Evolutionary conservation across 306 rosid genomes (phyloP), one percentile per base, ranked within the genome.

Genomic region (Rosa lucieae): DNA sequence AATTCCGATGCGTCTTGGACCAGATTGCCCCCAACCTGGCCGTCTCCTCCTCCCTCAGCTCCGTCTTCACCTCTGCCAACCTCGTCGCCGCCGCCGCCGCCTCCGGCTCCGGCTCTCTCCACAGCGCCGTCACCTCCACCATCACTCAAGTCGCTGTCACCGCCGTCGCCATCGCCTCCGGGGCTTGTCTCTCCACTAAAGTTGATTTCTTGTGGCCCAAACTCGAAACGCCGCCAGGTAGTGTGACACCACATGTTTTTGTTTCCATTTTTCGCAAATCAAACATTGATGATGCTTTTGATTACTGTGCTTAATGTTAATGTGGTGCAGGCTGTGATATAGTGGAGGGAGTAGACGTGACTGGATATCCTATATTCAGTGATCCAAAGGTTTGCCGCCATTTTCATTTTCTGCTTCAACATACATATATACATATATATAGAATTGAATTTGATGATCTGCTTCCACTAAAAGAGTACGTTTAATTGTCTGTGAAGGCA

Each of bases 141-240:
- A 94, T 94, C 85, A 94, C 97, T 3, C 99, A 94, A 39, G 97
- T 94, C 7, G 99, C 99, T 14, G 97, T 94, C 83, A 92, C 98
- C 77, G 98, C 98, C 62, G 88, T 94, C 39, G 97, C 99, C 23
- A 92, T 94, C 62, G 99, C 99, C 72, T 94, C 99, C 73, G 99
- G 99, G 4, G 99, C 99, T 71, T 94, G 99, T 56, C 97, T 94
- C 23, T 94, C 99, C 72, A 92, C 99, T 14, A 92, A 89, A 82
- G 95, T 94, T 74, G 99, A 92, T 40, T 94, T 91, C 88, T 75
- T 94, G 68, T 94, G 99, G 99, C 99, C 97, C 18, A 94, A 94
- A 90, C 84, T 83, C 23, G 90, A 89, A 72, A 89, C 92, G 14
- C 91, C 88, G 79, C 93, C 97, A 84, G 99, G 99, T 94, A 29